Conservation (phyloP, 1,139 yeast species). For the Geotrichum europaeum region DNA sequence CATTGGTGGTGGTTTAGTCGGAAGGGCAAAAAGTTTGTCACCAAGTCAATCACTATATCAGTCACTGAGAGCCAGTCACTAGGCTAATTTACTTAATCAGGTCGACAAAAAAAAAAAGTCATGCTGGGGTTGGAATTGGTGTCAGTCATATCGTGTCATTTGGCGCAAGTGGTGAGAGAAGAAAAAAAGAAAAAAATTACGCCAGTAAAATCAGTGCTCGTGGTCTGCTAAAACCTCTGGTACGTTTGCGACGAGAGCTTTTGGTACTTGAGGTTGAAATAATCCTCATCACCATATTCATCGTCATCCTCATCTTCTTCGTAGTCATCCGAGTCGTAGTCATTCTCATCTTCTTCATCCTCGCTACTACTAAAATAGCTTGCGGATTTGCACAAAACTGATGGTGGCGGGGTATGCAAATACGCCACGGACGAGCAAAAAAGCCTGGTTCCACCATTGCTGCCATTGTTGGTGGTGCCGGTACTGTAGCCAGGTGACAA, state of each 20-base stretch:
- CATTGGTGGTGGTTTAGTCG: background rate
- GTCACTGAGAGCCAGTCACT: background rate
- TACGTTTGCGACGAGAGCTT: background rate
- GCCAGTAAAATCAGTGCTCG: background rate
- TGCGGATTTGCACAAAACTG: background rate
- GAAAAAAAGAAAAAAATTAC: no score
- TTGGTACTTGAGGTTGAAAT: background rate
- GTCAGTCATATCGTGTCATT: background rate
- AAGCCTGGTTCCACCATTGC: background rate
- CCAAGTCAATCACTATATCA: no score
- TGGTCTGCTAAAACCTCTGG: background rate
- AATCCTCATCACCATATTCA: background rate
- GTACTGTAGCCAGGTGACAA: background rate
- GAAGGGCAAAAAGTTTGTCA: no score
- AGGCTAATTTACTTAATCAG: background rate
- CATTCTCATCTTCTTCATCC: background rate
- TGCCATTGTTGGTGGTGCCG: background rate
- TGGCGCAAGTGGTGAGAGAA: background rate
- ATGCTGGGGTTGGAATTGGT: background rate
- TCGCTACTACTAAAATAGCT: background rate
- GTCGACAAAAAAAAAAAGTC: background rate
- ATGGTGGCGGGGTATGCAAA: conserved; percentile 8
- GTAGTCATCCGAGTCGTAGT: background rate
- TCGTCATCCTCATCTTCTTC: conserved; percentile 2
- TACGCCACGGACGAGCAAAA: conserved; percentile 3